Evolutionary conservation across 1,284 basidiomycete species (phyloP), one percentile per base, ranked within the genome.

Genomic region (Cryptococcus neoformans): DNA sequence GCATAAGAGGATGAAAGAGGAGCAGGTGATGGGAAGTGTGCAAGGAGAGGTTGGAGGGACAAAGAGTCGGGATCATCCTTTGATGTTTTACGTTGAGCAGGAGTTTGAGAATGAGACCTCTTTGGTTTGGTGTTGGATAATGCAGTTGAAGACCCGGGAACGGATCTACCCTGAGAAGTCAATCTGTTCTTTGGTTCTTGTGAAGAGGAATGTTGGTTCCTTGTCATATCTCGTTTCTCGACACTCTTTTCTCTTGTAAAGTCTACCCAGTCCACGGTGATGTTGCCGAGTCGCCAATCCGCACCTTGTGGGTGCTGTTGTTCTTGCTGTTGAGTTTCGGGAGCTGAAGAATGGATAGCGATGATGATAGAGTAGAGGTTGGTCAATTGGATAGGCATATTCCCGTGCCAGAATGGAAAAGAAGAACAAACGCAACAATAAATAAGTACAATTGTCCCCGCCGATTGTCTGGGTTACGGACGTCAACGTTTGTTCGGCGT

Each of bases 211-310:
- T 28, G 28, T 28, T 41, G 12, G 40, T 41, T n/a, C 17, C n/a
- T 7, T 7, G 36, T n/a, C 46, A 54, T 47, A 16, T 40, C 38
- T 10, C 12, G 17, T 21, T 48, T 17, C 42, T 73, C 69, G 17
- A 63, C 41, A 46, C 58, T 64, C 64, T 76, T 76, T 65, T 75
- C 73, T 21, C 70, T 62, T 9, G 71, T 74, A 44, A 76, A 73
- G 57, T 76, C 74, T 12, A 76, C 61, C 72, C 71, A 76, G 55
- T 76, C 74, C 14, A 76, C 72, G 14, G 64, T 64, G 59, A 75
- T 74, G n/a, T 73, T 69, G 37, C 73, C 73, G 6, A 72, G 56
- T 39, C 73, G 62, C 68, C 66, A 74, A 56, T 73, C 72, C 37
- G 60, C 53, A 16, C 49, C 59, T 16, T 11, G 41, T 44, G 36